Conservation (phyloP, 1,284 basidiomycete genomes). For the Xanthoconium separans region DNA sequence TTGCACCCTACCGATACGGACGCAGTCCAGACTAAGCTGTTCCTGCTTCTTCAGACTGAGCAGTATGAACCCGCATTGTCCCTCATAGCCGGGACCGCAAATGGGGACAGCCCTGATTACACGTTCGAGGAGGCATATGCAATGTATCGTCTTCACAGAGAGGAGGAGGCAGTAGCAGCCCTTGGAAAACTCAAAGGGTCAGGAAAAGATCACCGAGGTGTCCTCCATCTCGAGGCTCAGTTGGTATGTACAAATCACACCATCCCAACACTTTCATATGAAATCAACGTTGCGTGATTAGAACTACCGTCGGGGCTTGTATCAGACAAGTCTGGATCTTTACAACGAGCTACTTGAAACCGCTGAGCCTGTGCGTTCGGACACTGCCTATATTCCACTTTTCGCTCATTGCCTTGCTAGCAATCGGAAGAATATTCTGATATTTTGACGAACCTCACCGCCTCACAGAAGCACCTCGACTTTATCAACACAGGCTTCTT, state of each 20-base stretch:
- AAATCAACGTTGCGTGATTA: slow-evolving; percentile 32
- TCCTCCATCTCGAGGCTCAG: slow-evolving; percentile 81
- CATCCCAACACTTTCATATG: slow-evolving; percentile 15
- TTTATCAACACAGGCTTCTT: slow-evolving; percentile 75
- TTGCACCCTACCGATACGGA: slow-evolving; percentile 68
- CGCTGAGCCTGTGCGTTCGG: slow-evolving; percentile 60
- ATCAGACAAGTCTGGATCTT: slow-evolving; percentile 67
- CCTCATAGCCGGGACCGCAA: slow-evolving; percentile 41
- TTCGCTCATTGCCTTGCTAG: slow-evolving; percentile 38
- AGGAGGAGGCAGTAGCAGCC: slow-evolving; percentile 60
- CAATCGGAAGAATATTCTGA: slow-evolving; percentile 85
- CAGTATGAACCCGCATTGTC: slow-evolving; percentile 62
- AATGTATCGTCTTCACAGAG: slow-evolving; percentile 75
- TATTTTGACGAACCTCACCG: slow-evolving; percentile 78
- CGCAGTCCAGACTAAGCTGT: slow-evolving; percentile 78
- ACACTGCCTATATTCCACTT: slow-evolving; percentile 4
- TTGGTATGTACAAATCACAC: slow-evolving; percentile 50
- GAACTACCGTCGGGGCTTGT: slow-evolving; percentile 78
- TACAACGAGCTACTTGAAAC: slow-evolving; percentile 79
- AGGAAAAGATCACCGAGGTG: slow-evolving; percentile 56
- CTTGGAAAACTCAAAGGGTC: slow-evolving; percentile 50
- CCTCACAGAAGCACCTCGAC: slow-evolving; percentile 76
- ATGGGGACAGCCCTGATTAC: slow-evolving; percentile 26
- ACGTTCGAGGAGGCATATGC: slow-evolving; percentile 80
- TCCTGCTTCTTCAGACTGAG: slow-evolving; percentile 82